phyloP scores from a whole-genome alignment of 306 rosid species.

The Cicer arietinum region DNA sequence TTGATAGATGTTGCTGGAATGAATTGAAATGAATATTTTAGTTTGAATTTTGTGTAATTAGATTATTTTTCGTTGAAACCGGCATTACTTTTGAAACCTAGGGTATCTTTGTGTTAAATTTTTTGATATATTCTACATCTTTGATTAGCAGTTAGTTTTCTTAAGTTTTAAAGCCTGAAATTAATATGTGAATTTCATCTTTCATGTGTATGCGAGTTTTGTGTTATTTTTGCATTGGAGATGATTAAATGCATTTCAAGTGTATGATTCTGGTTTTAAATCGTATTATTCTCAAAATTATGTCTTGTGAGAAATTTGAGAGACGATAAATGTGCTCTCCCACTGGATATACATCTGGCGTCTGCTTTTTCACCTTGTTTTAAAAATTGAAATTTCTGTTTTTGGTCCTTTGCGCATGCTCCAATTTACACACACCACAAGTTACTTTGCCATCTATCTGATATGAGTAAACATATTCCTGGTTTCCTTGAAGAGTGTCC shows the following conservation, averaged over 20 bases:
- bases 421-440: not conserved
- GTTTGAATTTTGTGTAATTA: not conserved
- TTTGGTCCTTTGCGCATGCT: conserved; percentile 22
- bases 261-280: conserved; percentile 33
- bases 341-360: conserved; percentile 20
- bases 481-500: conserved; percentile 28
- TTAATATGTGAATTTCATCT: not conserved
- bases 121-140: conserved; percentile 16
- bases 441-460: conserved; percentile 35
- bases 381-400: conserved; percentile 19
- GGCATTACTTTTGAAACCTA: conserved; percentile 18
- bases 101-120: not conserved
- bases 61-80: conserved; percentile 13
- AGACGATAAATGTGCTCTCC: not conserved
- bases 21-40: conserved; percentile 22
- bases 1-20: conserved; percentile 30
- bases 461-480: conserved; percentile 17
- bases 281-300: conserved; percentile 34
- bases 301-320: conserved; percentile 11
- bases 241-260: conserved; percentile 26
- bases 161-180: conserved; percentile 29
- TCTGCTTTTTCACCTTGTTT: conserved; percentile 30
- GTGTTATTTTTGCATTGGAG: conserved; percentile 10
- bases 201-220: not conserved
- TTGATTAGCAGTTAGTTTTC: conserved; percentile 29